Base-by-base conservation (phyloP, 192 early-diverging fungal genomes). In the Coemansia sp. region DNA sequence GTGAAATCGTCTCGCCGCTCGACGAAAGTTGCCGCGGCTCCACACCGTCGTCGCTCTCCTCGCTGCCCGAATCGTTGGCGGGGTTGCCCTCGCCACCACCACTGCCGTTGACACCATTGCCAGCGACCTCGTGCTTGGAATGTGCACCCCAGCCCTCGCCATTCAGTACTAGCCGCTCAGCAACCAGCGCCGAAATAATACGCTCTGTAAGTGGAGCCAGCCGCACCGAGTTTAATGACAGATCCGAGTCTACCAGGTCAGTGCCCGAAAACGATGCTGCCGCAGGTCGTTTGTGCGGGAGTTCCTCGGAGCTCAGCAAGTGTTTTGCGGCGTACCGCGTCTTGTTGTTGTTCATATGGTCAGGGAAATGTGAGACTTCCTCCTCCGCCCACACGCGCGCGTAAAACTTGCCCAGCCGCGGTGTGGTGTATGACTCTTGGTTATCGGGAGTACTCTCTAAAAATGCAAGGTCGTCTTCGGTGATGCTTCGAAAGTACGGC, bases 401-500 rank as follows among this genome's bases (percentile, higher is more conserved):
- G 68, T 95, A 97, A 67, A 89, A 88, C 33, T 81, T 87, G 12
- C 96, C 96, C 2, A 95, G 85, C 11, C 88, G 86, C n/a, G 97
- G 95, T 54, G 94, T 89, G 49, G 91, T 75, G 77, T 90, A 94
- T 24, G 89, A 87, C 38, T 89, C 90, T 12, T 90, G 81, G 40
- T 88, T 87, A 65, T 95, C 93, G 6, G 66, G 68, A 1, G 61
- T 52, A 62, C 40, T 67, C 67, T 93, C 86, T 65, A 98, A 73
- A 59, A 90, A 88, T 13, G 75, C 72, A 27, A 95, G 62, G 75
- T 98, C 97, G 18, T 92, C 91, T 60, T 96, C 94, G 20, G 85
- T 88, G 52, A 97, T 86, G 36, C 81, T 83, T 20, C 94, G 80
- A 69, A 94, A 95, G 68, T 91, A 97, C 68, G 95, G 93, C 22